A percentile compares a stretch with the other conserved stretches of the same genome.
These are phyloP conservation scores for Apophysomyces elegans DNA, from an alignment of 371 early-diverging fungal species.

Conservation along the genomic window DNA sequence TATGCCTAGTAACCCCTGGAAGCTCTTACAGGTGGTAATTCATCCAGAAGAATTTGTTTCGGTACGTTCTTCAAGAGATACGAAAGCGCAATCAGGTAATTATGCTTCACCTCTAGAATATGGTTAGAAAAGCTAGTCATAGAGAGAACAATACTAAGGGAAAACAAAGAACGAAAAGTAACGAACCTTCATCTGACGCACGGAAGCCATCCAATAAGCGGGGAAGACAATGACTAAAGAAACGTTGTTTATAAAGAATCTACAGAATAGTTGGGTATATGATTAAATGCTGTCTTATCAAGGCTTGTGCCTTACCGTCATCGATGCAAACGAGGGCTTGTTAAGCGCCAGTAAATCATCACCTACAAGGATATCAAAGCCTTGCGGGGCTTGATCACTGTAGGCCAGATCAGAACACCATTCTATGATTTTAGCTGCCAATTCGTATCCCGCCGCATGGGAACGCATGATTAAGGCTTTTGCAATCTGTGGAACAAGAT, in stretches of 20 bases:
- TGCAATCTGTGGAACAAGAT: constrained; percentile 50
- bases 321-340: constrained; percentile 69
- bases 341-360: constrained; percentile 73
- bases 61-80: constrained; percentile 82
- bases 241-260: constrained; percentile 83
- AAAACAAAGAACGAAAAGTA: neutral
- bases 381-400: constrained; percentile 64
- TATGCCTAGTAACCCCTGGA: neutral
- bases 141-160: neutral
- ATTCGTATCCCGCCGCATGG: constrained; percentile 56
- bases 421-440: constrained; percentile 62
- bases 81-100: constrained; percentile 81
- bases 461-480: constrained; percentile 66
- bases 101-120: constrained; percentile 55
- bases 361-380: constrained; percentile 70
- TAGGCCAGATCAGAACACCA: constrained; percentile 50
- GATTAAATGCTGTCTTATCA: neutral
- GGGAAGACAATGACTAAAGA: constrained; percentile 79
- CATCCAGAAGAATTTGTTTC: constrained; percentile 78
- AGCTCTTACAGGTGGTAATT: constrained; percentile 69
- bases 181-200: constrained; percentile 40
- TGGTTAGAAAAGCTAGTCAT: neutral
- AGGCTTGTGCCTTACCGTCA: constrained; percentile 51
- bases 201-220: constrained; percentile 70
- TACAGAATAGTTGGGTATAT: constrained; percentile 25